Evolutionary conservation across 2,329 filamentous ascomycete genomes (phyloP), one percentile per base, ranked within the genome.

Genomic region (Pseudohalonectria lignicola): DNA sequence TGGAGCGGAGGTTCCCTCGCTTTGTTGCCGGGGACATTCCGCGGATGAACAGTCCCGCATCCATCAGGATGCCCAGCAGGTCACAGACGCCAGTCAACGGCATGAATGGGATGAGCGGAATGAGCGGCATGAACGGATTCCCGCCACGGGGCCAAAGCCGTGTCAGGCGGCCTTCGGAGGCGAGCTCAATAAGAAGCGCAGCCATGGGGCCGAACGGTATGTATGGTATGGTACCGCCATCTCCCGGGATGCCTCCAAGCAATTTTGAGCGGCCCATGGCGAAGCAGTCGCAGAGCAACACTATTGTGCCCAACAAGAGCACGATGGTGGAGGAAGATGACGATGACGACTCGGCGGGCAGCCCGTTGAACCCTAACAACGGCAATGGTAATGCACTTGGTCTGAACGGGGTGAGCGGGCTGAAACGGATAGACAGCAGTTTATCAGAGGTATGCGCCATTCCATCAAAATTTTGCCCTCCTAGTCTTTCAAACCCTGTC

Each of bases 261-360:
- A 78, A 82, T 37, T 82, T 78, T 46, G 80, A 82, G 31, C 73
- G 85, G 33, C 88, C 88, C 4, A 75, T 85, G 47, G 82, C 85
- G 13, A 94, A 93, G 55, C 87, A 87, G 28, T 87, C 94, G 47
- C 88, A 94, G 55, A 90, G 83, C 54, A 96, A 94, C 54, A 96
- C 87, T 0, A 94, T 96, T 51, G 83, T 96, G 29, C 92, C 92
- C 1, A 96, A 95, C 55, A 98, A 96, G 63, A 94, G 90, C 52
- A 95, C 85, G 1, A 88, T 96, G 80, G 78, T 96, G 2, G 92
- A 98, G 57, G 92, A 96, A 54, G 88, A 94, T 47, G 87, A 94
- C 48, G 85, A 86, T 45, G 70, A 21, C 17, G 37, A 32, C 3
- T 34, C 37, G 17, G 37, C 45, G 13, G 17, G 49, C 19, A 56